Conservation (phyloP, 1,139 yeast genomes). For the Taphrina communis region DNA sequence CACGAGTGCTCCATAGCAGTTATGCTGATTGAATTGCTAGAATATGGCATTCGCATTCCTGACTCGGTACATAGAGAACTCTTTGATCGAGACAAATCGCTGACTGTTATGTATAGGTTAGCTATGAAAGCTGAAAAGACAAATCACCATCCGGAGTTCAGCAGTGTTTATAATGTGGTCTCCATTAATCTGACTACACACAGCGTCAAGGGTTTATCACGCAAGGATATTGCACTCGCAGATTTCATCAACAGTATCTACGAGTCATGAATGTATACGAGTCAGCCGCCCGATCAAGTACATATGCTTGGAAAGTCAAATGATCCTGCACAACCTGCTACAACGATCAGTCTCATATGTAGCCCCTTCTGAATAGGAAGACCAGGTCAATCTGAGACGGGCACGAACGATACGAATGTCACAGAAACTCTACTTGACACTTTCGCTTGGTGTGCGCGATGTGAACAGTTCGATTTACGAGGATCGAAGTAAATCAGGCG, state of each 20-base stretch:
- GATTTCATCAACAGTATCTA: constrained; percentile 31
- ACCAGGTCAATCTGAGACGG: no score
- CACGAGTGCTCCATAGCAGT: neutral
- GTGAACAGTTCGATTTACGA: no score
- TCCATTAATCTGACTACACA: constrained; percentile 40
- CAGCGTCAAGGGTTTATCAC: constrained; percentile 28
- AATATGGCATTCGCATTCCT: constrained; percentile 20
- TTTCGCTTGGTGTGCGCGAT: no score
- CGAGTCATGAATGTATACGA: neutral
- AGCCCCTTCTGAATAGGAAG: no score
- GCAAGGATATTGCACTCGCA: constrained; percentile 39
- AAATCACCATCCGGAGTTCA: constrained; percentile 43
- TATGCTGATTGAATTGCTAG: neutral
- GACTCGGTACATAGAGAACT: constrained; percentile 7
- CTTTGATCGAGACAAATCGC: neutral
- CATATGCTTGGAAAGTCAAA: no score
- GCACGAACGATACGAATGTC: no score
- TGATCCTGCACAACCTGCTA: no score
- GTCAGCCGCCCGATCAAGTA: no score
- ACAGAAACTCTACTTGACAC: no score
- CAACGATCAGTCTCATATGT: no score
- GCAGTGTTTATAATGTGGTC: constrained; percentile 40
- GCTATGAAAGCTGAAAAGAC: constrained; percentile 33
- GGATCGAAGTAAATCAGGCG: no score
- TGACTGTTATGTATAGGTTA: neutral